Percentiles rank a stretch among this genome's conserved stretches.
phyloP scores from a whole-genome alignment of 257 asterid genomes.

The Solanum verrucosum region DNA sequence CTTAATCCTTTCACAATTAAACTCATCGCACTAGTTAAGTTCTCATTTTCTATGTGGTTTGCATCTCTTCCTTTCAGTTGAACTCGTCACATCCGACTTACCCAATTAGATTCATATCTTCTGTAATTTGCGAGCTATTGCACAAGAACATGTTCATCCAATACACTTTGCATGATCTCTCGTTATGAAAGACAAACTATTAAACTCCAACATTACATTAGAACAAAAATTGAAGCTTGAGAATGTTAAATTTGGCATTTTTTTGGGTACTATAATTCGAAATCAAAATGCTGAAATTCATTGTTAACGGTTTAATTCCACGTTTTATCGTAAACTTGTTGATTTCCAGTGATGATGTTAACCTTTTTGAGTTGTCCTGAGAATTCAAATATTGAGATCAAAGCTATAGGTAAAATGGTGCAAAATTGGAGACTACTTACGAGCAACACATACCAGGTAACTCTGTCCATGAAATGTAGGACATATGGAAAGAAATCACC shows the following conservation, averaged over 20 bases:
- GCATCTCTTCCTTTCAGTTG: too few species aligned
- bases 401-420: neutral
- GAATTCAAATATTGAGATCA: neutral
- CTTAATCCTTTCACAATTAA: neutral
- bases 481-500: neutral
- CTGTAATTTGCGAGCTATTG: neutral
- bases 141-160: neutral
- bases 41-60: too few species aligned
- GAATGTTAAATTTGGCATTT: neutral
- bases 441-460: neutral
- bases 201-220: neutral
- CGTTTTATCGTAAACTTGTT: too few species aligned
- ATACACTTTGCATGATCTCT: neutral
- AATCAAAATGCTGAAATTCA: neutral
- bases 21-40: too few species aligned
- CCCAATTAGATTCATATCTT: too few species aligned
- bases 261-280: neutral
- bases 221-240: neutral
- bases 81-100: too few species aligned
- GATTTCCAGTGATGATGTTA: neutral
- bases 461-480: neutral
- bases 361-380: neutral
- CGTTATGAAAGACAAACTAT: neutral
- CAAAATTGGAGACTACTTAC: neutral
- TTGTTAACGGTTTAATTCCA: neutral